Evolutionary conservation across 2,329 filamentous ascomycete species (phyloP).

Genomic region (Didymosphaeria variabile): DNA sequence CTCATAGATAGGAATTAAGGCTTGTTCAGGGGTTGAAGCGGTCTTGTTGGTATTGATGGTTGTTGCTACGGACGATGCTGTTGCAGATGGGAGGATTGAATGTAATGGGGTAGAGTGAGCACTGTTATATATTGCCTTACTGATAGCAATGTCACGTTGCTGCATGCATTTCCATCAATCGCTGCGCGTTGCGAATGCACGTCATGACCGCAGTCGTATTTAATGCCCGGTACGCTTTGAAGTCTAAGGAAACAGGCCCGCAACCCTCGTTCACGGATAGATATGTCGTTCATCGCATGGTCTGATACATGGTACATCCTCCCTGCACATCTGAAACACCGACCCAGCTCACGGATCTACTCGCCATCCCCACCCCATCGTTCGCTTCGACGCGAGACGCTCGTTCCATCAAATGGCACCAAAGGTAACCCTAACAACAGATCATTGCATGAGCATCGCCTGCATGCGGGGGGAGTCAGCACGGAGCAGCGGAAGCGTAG

Average conservation of each 20-base stretch:
- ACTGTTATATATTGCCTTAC: not conserved
- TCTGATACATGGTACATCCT: not conserved
- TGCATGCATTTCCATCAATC: not conserved
- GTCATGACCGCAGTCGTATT: not conserved
- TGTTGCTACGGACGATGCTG: not conserved
- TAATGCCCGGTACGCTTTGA: no score
- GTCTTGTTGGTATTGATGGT: not conserved
- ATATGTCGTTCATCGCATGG: not conserved
- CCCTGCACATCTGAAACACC: slow-evolving; percentile 12
- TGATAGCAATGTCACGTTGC: not conserved
- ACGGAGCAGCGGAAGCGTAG: slow-evolving; percentile 8
- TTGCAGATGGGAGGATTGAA: not conserved
- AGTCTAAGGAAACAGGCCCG: no score
- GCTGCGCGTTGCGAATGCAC: not conserved
- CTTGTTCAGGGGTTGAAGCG: not conserved
- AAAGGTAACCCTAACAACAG: slow-evolving; percentile 1
- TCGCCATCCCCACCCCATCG: slow-evolving; percentile 3
- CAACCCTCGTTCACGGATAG: no score
- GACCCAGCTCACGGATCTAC: slow-evolving; percentile 2
- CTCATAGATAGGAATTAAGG: not conserved
- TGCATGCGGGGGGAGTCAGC: slow-evolving; percentile 2
- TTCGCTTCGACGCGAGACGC: slow-evolving; percentile 3
- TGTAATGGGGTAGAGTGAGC: not conserved
- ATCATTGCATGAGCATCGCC: slow-evolving; percentile 9
- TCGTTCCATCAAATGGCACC: slow-evolving; percentile 4